Evolutionary conservation across 2,329 filamentous ascomycete genomes (phyloP).

Genomic region (Zopfia rhizophila): DNA sequence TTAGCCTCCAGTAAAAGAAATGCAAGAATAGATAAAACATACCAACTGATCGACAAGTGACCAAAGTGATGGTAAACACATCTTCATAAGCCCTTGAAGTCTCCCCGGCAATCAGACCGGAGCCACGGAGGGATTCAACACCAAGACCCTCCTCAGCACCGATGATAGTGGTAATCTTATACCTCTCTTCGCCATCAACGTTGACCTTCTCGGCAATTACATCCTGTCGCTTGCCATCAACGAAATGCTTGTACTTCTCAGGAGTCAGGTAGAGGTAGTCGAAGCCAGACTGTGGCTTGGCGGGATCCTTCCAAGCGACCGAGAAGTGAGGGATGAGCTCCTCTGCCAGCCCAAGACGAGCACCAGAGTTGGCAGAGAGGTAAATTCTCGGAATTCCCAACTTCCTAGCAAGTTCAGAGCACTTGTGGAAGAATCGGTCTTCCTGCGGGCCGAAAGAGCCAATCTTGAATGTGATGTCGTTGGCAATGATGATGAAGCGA

Average conservation of each 20-base stretch:
- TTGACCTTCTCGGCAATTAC: conserved; percentile 89
- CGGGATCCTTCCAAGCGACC: conserved; percentile 91
- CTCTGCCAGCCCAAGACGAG: conserved; percentile 94
- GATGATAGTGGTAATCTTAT: conserved; percentile 94
- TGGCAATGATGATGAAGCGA: conserved; percentile 95
- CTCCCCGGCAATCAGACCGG: conserved; percentile 96
- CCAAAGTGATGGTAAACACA: conserved; percentile 97
- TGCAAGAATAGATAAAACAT: conserved; percentile 30
- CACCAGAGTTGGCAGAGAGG: conserved; percentile 98
- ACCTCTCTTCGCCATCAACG: conserved; percentile 87
- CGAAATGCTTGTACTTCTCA: conserved; percentile 86
- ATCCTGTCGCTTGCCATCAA: conserved; percentile 76
- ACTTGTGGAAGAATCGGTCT: conserved; percentile 99
- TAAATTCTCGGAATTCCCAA: conserved; percentile 97
- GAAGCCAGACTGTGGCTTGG: conserved; percentile 87
- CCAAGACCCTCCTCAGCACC: conserved; percentile 95
- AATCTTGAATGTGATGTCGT: conserved; percentile 99
- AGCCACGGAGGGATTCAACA: conserved; percentile 96
- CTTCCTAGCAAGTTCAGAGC: conserved; percentile 93
- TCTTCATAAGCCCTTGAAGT: conserved; percentile 98
- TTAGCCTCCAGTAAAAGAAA: conserved; percentile 43
- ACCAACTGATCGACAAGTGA: conserved; percentile 98
- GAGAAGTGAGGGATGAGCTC: conserved; percentile 98
- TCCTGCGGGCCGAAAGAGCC: conserved; percentile 96
- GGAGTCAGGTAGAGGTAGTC: conserved; percentile 96